Conservation (phyloP, 1,139 yeast genomes). For the Entelexis sorbosivorans region DNA sequence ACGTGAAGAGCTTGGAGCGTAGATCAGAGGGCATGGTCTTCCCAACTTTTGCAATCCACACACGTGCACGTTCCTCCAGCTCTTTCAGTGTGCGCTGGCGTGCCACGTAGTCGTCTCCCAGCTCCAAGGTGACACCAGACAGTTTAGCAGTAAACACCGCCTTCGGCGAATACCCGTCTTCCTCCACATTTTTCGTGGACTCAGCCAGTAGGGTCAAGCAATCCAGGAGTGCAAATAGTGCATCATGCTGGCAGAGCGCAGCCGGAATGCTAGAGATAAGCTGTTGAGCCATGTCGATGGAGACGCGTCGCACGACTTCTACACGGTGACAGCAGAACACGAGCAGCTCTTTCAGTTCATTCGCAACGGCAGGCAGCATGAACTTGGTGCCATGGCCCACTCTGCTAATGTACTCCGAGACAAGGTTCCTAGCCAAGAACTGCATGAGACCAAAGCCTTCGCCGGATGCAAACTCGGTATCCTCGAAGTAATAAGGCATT, state of each 20-base stretch:
- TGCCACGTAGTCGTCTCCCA: constrained; percentile 74
- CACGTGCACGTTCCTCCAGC: constrained; percentile 47
- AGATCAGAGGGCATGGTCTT: constrained; percentile 56
- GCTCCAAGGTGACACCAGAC: constrained; percentile 46
- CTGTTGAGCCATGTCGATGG: constrained; percentile 65
- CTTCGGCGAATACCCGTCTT: constrained; percentile 74
- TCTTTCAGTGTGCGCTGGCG: constrained; percentile 55
- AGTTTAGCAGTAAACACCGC: constrained; percentile 51
- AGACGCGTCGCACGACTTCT: constrained; percentile 63
- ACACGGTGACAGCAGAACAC: constrained; percentile 70
- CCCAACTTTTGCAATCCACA: constrained; percentile 53
- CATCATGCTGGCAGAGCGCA: constrained; percentile 59
- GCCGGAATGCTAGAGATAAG: constrained; percentile 66
- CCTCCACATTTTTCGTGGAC: constrained; percentile 77
- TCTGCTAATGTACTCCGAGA: constrained; percentile 42
- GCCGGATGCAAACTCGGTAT: constrained; percentile 65
- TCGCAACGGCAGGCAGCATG: constrained; percentile 49
- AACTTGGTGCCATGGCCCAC: constrained; percentile 38
- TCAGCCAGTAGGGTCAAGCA: constrained; percentile 65
- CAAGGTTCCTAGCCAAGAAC: constrained; percentile 50
- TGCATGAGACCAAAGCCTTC: constrained; percentile 66
- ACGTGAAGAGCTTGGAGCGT: constrained; percentile 66
- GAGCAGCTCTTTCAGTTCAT: constrained; percentile 59
- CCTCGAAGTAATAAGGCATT: constrained; percentile 65
- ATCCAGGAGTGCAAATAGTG: constrained; percentile 72